phyloP scores from a whole-genome alignment of 2,329 filamentous ascomycete species.

The Pleurostoma richardsiae region DNA sequence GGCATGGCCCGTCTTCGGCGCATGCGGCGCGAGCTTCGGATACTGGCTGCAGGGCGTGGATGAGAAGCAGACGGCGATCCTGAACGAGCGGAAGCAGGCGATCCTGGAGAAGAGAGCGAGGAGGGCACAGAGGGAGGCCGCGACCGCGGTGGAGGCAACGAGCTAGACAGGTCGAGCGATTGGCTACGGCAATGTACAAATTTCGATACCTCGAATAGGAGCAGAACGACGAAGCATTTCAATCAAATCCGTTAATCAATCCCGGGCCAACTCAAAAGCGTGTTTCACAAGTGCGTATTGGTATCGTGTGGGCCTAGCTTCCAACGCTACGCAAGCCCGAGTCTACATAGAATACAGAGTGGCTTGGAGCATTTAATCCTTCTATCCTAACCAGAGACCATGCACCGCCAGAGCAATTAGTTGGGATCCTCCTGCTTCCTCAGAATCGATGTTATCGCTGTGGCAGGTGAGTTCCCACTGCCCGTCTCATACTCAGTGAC shows the following conservation, averaged over 20 bases:
- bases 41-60: conserved; percentile 96
- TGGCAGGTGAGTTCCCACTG: conserved; percentile 79
- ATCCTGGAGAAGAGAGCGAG: conserved; percentile 87
- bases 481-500: conserved; percentile 93
- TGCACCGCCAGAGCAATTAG: not conserved
- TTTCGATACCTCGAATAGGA: no score
- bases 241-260: no score
- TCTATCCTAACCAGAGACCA: no score
- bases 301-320: no score
- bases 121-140: conserved; percentile 62
- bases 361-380: no score
- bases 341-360: no score
- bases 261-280: no score
- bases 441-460: conserved; percentile 67
- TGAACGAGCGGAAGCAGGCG: conserved; percentile 72
- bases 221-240: no score
- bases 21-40: conserved; percentile 83
- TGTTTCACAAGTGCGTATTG: no score
- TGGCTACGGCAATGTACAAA: no score
- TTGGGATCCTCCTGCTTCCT: conserved; percentile 52
- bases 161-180: not conserved
- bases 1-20: conserved; percentile 87
- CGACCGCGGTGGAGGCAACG: conserved; percentile 22
- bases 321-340: no score
- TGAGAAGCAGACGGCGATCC: conserved; percentile 69